Evolutionary conservation across 495 filamentous ascomycete genomes (phyloP).

Genomic region (Hyaloscypha finlandica): DNA sequence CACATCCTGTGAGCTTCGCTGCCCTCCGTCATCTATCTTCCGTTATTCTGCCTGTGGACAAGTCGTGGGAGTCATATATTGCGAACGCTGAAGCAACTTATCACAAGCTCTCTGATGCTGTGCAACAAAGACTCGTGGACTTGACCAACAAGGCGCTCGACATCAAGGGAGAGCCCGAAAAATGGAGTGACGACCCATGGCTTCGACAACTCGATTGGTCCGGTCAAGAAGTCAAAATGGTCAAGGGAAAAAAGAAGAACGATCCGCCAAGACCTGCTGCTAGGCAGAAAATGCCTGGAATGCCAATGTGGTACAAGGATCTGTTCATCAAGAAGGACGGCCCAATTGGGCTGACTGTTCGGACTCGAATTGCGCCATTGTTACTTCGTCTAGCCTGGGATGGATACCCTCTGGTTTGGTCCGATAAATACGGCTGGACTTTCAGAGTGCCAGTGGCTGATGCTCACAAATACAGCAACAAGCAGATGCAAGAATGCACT

Average conservation of each 20-base stretch:
- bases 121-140: constrained; percentile 69
- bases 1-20: constrained; percentile 96
- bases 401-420: constrained; percentile 87
- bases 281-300: constrained; percentile 89
- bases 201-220: constrained; percentile 93
- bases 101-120: constrained; percentile 68
- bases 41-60: constrained; percentile 87
- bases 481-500: constrained; percentile 71
- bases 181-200: constrained; percentile 82
- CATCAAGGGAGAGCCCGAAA: constrained; percentile 65
- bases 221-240: constrained; percentile 86
- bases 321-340: constrained; percentile 67
- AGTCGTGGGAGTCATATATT: constrained; percentile 84
- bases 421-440: constrained; percentile 88
- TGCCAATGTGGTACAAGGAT: constrained; percentile 96
- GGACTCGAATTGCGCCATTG: constrained; percentile 85
- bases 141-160: constrained; percentile 76
- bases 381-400: constrained; percentile 88
- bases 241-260: constrained; percentile 83
- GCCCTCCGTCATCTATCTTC: constrained; percentile 89
- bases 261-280: constrained; percentile 76
- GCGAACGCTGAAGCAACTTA: constrained; percentile 83
- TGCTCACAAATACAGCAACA: constrained; percentile 62
- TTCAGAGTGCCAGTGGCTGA: constrained; percentile 74
- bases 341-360: constrained; percentile 76